Conservation (phyloP, 495 filamentous ascomycete genomes). For the Ascobolus immersus region DNA sequence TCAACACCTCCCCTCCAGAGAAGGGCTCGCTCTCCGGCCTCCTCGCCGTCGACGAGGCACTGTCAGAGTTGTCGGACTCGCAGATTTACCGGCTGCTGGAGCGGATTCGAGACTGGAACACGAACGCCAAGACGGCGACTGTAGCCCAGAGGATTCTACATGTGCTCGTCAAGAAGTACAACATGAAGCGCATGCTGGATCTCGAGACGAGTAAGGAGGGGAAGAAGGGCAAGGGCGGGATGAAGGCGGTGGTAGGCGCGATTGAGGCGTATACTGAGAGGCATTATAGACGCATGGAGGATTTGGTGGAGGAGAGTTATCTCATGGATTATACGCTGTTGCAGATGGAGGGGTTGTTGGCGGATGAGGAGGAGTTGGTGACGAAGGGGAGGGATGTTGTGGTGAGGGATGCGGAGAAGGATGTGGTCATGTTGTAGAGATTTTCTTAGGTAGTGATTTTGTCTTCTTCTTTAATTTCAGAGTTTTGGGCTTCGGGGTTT, state of each 20-base stretch:
- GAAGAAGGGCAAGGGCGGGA: conserved; percentile 34
- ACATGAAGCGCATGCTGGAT: conserved; percentile 42
- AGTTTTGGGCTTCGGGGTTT: no score
- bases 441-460: no score
- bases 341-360: conserved; percentile 65
- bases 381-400: conserved; percentile 14
- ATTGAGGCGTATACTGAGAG: conserved; percentile 70
- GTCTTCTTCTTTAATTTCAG: no score
- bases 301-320: conserved; percentile 80
- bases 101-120: conserved; percentile 82
- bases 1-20: conserved; percentile 36
- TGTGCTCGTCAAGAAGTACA: conserved; percentile 51
- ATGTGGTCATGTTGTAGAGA: conserved; percentile 21
- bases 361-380: conserved; percentile 14
- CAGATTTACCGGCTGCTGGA: conserved; percentile 59
- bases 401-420: conserved; percentile 1
- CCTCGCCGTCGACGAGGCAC: conserved; percentile 57
- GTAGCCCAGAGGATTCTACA: conserved; percentile 71
- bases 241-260: conserved; percentile 62
- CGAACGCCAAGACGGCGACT: conserved; percentile 62
- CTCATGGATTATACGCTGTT: conserved; percentile 73
- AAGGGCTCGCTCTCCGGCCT: conserved; percentile 36
- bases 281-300: conserved; percentile 68
- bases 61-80: conserved; percentile 49
- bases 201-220: conserved; percentile 38